Conservation (phyloP, 2,329 filamentous ascomycete species). For the Pseudocercospora cruenta region DNA sequence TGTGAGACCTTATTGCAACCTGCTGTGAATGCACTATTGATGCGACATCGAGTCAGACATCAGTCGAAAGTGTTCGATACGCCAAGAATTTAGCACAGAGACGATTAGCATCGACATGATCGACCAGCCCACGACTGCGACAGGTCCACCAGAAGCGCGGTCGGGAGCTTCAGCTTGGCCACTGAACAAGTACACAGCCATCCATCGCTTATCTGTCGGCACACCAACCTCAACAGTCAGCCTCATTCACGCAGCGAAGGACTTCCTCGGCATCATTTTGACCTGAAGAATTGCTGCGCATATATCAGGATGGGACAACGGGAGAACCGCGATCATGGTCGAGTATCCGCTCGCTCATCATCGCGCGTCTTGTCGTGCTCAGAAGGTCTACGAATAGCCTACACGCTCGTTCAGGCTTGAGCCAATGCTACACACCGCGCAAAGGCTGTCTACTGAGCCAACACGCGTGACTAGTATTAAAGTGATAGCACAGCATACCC, state of each 20-base stretch:
- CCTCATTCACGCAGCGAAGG: not conserved
- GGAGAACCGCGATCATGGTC: not conserved
- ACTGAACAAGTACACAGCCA: not conserved
- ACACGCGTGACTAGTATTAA: not conserved
- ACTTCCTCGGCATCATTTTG: not conserved
- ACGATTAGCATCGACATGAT: not conserved
- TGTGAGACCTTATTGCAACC: slow-evolving; percentile 2
- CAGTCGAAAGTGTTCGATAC: not conserved
- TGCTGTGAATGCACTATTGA: not conserved
- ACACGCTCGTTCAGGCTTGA: not conserved
- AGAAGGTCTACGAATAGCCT: not conserved
- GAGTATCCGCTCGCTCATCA: not conserved
- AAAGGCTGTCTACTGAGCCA: not conserved
- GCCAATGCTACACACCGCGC: not conserved
- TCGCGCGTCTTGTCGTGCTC: not conserved
- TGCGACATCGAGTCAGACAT: not conserved
- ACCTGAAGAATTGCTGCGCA: not conserved
- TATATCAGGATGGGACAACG: not conserved
- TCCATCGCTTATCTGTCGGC: not conserved
- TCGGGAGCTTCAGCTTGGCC: not conserved
- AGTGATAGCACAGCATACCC: not conserved
- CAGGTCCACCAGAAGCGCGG: not conserved
- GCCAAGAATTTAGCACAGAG: not conserved
- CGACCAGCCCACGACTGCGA: not conserved
- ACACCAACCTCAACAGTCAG: not conserved